Evolutionary conservation across 1,284 basidiomycete species (phyloP).

Genomic region (Ceratorhiza oryzae-sativae): DNA sequence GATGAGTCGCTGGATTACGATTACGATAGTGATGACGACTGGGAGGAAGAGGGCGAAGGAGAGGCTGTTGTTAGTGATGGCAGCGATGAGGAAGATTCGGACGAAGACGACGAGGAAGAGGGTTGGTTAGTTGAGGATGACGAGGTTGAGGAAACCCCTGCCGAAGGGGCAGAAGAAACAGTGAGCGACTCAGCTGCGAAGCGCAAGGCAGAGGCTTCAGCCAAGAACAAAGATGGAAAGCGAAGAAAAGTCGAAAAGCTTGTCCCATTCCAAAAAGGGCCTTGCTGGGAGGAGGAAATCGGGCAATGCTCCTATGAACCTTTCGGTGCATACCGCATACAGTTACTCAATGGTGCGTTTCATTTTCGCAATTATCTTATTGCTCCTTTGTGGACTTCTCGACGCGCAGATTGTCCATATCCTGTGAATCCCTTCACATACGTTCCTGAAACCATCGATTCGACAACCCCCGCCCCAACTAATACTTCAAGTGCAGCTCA

Average conservation of each 20-base stretch:
- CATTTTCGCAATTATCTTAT: neutral
- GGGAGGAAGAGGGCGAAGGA: conserved; percentile 44
- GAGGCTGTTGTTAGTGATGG: conserved; percentile 40
- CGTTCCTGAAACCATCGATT: conserved; percentile 58
- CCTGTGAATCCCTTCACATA: conserved; percentile 81
- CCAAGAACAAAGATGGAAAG: conserved; percentile 55
- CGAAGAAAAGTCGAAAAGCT: conserved; percentile 76
- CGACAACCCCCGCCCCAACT: conserved; percentile 42
- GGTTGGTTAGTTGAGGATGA: conserved; percentile 43
- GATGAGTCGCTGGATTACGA: conserved; percentile 80
- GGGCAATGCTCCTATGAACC: conserved; percentile 67
- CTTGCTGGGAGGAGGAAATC: conserved; percentile 71
- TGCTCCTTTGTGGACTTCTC: conserved; percentile 1
- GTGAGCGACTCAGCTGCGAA: conserved; percentile 38
- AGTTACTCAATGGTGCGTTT: conserved; percentile 75
- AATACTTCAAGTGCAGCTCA: conserved; percentile 43
- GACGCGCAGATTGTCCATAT: conserved; percentile 66
- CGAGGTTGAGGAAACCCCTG: conserved; percentile 38
- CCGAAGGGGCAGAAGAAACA: conserved; percentile 24
- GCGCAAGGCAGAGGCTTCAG: conserved; percentile 43
- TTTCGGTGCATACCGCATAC: conserved; percentile 73
- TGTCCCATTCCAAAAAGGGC: conserved; percentile 78
- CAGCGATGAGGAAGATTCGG: conserved; percentile 39
- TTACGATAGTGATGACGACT: conserved; percentile 53
- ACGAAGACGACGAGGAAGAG: conserved; percentile 39